phyloP scores from a whole-genome alignment of 148 eudicot genomes.

The Tetragonia tetragonoides region DNA sequence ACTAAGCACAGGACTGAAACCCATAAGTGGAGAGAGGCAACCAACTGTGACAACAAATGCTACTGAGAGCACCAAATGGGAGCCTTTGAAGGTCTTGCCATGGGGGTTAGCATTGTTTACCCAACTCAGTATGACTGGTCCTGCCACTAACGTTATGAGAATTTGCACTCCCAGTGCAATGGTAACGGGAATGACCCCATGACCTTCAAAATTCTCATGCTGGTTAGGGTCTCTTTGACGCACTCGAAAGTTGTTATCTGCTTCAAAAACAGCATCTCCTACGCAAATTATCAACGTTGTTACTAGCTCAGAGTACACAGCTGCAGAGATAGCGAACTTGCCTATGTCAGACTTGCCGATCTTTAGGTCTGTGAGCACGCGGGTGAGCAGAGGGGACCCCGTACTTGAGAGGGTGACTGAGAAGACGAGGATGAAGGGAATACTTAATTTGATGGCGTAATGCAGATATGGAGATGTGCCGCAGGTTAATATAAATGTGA shows the following conservation, averaged over 20 bases:
- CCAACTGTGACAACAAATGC: conserved; percentile 60
- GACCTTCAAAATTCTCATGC: not conserved
- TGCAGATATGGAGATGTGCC: conserved; percentile 39
- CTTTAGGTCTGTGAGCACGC: conserved; percentile 80
- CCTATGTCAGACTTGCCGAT: conserved; percentile 88
- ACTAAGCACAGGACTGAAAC: conserved; percentile 62
- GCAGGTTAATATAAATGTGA: conserved; percentile 52
- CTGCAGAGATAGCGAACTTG: conserved; percentile 63
- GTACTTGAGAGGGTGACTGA: conserved; percentile 65
- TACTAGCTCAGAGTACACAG: conserved; percentile 62
- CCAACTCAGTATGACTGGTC: conserved; percentile 64
- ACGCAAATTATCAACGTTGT: conserved; percentile 46
- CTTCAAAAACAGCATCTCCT: conserved; percentile 49
- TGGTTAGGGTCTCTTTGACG: conserved; percentile 22
- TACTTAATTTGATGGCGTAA: conserved; percentile 13
- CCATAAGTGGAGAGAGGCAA: conserved; percentile 44
- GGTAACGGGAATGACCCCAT: conserved; percentile 21
- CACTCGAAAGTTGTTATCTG: conserved; percentile 26
- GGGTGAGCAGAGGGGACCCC: conserved; percentile 64
- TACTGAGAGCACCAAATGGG: conserved; percentile 66
- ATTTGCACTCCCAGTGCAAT: conserved; percentile 34
- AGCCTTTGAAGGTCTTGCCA: conserved; percentile 83
- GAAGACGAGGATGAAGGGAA: conserved; percentile 46
- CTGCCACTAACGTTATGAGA: conserved; percentile 37
- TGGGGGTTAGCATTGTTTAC: conserved; percentile 77